Percentiles rank a stretch among this genome's conserved stretches.
Conservation (phyloP, 768 basidiomycete genomes). For the Panellus pusillus region DNA sequence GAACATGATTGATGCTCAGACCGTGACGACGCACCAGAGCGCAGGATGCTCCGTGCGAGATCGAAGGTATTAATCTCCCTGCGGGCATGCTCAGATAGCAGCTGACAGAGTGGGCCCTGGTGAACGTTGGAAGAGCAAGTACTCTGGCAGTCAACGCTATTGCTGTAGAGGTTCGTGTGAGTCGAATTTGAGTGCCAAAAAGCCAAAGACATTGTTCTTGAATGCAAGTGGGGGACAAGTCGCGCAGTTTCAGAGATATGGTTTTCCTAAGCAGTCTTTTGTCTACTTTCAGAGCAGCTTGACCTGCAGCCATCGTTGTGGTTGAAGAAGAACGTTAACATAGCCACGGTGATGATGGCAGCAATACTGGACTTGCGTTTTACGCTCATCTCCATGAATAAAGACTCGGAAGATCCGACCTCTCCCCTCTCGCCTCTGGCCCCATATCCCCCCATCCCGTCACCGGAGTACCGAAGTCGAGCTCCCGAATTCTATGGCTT, state of each 20-base stretch:
- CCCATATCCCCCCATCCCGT: conserved; percentile 36
- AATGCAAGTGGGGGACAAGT: conserved; percentile 43
- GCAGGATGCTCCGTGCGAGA: conserved; percentile 53
- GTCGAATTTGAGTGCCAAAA: not conserved
- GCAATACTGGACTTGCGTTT: too few relatives aligned
- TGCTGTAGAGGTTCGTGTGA: conserved; percentile 33
- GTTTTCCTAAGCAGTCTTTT: conserved; percentile 59
- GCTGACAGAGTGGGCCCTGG: conserved; percentile 50
- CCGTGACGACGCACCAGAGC: conserved; percentile 43
- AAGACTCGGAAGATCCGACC: conserved; percentile 31
- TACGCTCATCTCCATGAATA: too few relatives aligned
- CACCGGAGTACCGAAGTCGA: conserved; percentile 55
- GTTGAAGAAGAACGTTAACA: not conserved
- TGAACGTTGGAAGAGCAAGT: conserved; percentile 51
- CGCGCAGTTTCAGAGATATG: conserved; percentile 44
- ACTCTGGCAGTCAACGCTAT: conserved; percentile 48
- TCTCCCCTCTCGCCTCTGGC: conserved; percentile 48
- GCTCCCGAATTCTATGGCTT: conserved; percentile 91
- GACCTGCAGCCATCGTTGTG: conserved; percentile 1
- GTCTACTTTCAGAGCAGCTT: conserved; percentile 38
- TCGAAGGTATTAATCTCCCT: conserved; percentile 64
- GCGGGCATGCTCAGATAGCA: conserved; percentile 83
- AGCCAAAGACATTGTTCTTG: conserved; percentile 58
- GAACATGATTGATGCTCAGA: not conserved
- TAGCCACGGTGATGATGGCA: too few relatives aligned